Base-by-base conservation (phyloP, 2,329 filamentous ascomycete species). In the Colletotrichum destructivum region DNA sequence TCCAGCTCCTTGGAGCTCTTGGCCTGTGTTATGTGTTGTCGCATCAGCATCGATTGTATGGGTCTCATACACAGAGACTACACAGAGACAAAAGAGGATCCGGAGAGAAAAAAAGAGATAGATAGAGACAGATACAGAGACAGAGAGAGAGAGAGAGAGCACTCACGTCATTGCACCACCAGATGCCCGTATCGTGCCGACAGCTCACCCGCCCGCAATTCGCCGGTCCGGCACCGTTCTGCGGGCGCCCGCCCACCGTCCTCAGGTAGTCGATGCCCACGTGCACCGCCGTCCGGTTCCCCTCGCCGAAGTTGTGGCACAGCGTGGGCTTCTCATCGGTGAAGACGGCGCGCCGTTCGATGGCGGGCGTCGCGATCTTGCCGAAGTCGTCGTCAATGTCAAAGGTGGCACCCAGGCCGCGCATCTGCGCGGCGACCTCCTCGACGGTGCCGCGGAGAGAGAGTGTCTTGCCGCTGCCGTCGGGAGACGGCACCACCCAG, bases 141-240 rank as follows among this genome's bases (percentile, higher is more conserved):
- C 2, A 18, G 7, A 8, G 15, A 31, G 3, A 13, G 2, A 4
- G n/a, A 1, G 12, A n/a, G 4, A 9, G n/a, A 15, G 44, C 21
- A 46, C 56, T 61, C 16, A 71, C 63, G 2, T 71, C 69, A 8
- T 71, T 71, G 11, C 69, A 71, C 31, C 51, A 71, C 57, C 65
- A 69, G 3, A 71, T 71, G 4, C 51, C 69, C 12, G 57, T 69
- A 3, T 23, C 18, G n/a, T 59, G 40, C 23, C 57, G 54, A 15
- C 69, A 71, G 38, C 69, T 71, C 5, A 71, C 69, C 12, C 69
- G 65, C 4, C 64, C 64, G 12, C 69, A 71, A 12, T 69, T 71
- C 0, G 44, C 57, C n/a, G 65, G 57, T 12, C 65, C 65, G 13
- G 65, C 59, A 11, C 69, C 69, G 35, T 71, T 71, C 16, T n/a